Percentiles rank a stretch among this genome's conserved stretches.
Evolutionary conservation across 2,329 filamentous ascomycete genomes (phyloP).

Genomic region (Aspergillus sergii): DNA sequence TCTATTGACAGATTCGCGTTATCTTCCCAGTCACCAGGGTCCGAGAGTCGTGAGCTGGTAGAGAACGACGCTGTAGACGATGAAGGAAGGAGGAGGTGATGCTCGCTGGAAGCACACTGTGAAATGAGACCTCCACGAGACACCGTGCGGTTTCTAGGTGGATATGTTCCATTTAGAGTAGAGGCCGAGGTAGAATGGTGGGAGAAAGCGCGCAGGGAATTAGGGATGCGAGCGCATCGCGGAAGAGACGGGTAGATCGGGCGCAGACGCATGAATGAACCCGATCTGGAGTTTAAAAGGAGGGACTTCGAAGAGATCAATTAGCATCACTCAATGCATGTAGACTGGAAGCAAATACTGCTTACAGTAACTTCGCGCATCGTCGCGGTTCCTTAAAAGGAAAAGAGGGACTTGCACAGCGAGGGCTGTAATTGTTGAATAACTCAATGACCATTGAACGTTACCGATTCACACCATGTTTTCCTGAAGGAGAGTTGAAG

Average conservation of each 20-base stretch:
- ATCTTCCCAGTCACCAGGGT: conserved; percentile 71
- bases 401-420: conserved; percentile 30
- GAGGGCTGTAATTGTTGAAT: conserved; percentile 19
- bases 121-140: conserved; percentile 19
- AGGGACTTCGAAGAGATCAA: conserved; percentile 22
- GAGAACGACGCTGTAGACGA: conserved; percentile 33
- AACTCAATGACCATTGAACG: conserved; percentile 20
- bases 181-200: conserved; percentile 27
- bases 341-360: not conserved
- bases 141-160: conserved; percentile 19
- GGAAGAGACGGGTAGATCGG: conserved; percentile 20
- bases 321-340: conserved; percentile 8
- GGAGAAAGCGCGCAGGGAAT: conserved; percentile 33
- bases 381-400: conserved; percentile 18
- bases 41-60: conserved; percentile 30
- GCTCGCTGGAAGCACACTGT: conserved; percentile 17
- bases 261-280: conserved; percentile 27
- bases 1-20: conserved; percentile 71
- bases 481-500: conserved; percentile 9
- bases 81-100: conserved; percentile 19
- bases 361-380: conserved; percentile 38
- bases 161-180: conserved; percentile 13
- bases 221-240: conserved; percentile 20
- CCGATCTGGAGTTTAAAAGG: conserved; percentile 23
- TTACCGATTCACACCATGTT: conserved; percentile 28